These are phyloP conservation scores for Novymonas esmeraldas DNA, from an alignment of 208 protist species.

Conservation along the genomic window DNA sequence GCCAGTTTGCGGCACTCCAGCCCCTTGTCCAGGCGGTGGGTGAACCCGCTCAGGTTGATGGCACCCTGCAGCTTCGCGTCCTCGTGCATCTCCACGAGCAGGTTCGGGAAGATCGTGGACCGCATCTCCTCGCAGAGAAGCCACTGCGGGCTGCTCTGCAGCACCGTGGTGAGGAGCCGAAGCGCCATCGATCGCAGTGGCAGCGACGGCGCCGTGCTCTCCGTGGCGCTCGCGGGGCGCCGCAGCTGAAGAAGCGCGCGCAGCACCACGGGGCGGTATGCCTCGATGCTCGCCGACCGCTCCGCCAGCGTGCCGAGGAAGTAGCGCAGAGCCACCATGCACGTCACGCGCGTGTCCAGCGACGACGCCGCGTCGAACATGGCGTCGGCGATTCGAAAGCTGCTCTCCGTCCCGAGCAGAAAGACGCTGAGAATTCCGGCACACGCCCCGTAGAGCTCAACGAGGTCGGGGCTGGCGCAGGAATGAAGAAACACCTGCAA, in stretches of 20 bases:
- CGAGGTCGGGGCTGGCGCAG: slow-evolving; percentile 16
- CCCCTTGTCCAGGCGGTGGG: slow-evolving; percentile 93
- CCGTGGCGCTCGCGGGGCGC: slow-evolving; percentile 16
- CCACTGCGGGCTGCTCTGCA: slow-evolving; percentile 37
- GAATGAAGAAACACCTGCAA: slow-evolving; percentile 38
- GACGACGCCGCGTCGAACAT: slow-evolving; percentile 12
- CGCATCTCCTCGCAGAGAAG: slow-evolving; percentile 36
- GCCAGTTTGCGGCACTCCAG: slow-evolving; percentile 94
- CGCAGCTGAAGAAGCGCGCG: slow-evolving; percentile 24
- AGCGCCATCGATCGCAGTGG: slow-evolving; percentile 32
- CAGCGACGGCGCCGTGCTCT: slow-evolving; percentile 29
- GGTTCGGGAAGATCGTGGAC: slow-evolving; percentile 24
- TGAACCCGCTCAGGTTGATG: slow-evolving; percentile 94
- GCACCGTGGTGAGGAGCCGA: slow-evolving; percentile 46
- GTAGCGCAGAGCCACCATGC: slow-evolving; percentile 36
- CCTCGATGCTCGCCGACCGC: slow-evolving; percentile 22
- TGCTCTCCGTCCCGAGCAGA: slow-evolving; percentile 1
- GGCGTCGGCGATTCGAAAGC: slow-evolving; percentile 20
- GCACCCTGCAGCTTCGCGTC: slow-evolving; percentile 49
- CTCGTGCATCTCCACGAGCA: slow-evolving; percentile 31
- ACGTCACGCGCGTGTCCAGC: slow-evolving; percentile 27
- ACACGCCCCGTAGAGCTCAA: slow-evolving; percentile 41
- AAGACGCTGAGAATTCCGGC: slow-evolving; percentile 37
- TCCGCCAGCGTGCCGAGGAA: slow-evolving; percentile 25
- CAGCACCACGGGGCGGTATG: slow-evolving; percentile 13